Conservation (phyloP, 345 rosid species). For the Salix dunnii region DNA sequence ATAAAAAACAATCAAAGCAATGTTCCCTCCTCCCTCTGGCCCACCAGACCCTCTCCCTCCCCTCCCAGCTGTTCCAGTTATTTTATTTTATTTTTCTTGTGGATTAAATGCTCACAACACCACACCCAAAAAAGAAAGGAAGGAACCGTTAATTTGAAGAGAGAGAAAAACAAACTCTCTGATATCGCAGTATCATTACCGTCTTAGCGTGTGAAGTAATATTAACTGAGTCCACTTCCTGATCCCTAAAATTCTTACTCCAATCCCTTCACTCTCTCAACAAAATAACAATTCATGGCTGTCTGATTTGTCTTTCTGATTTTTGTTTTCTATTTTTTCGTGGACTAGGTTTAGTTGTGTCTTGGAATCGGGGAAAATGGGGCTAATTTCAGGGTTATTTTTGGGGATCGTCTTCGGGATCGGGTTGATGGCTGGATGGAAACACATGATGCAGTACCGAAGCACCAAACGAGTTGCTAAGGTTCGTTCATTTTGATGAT, state of each 20-base stretch:
- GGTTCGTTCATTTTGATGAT: constrained; percentile 32
- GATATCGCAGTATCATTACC: neutral
- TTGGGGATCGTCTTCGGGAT: constrained; percentile 82
- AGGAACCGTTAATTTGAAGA: neutral
- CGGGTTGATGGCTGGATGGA: constrained; percentile 92
- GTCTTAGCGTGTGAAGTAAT: neutral
- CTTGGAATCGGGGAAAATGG: constrained; percentile 52
- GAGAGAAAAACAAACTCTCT: neutral
- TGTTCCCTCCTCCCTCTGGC: no score
- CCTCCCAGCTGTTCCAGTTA: no score
- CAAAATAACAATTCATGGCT: neutral
- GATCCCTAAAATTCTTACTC: neutral
- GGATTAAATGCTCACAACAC: no score
- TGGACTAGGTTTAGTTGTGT: neutral
- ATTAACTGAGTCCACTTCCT: neutral
- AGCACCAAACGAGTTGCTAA: constrained; percentile 76
- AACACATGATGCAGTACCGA: constrained; percentile 86
- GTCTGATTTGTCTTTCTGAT: no score
- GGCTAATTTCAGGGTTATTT: constrained; percentile 81
- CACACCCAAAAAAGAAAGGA: neutral
- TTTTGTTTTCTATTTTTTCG: neutral
- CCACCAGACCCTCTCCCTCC: no score
- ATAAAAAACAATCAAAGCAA: no score
- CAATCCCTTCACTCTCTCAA: no score
- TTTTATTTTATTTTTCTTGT: neutral